Evolutionary conservation across 768 basidiomycete species (phyloP).

Genomic region (Serendipita sp.): DNA sequence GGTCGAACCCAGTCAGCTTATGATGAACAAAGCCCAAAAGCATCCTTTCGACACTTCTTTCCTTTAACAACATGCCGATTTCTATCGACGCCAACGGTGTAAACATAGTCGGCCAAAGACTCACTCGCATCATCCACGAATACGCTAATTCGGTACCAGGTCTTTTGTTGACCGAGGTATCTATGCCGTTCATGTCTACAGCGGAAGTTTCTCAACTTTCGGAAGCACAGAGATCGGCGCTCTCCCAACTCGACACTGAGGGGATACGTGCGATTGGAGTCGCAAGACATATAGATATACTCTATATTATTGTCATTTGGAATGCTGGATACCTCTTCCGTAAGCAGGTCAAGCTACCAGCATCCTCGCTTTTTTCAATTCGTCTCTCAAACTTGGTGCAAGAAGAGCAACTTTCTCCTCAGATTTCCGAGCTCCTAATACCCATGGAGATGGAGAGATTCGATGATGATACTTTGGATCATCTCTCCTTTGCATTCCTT

Average conservation of each 20-base stretch:
- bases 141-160: too few relatives aligned
- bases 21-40: too few relatives aligned
- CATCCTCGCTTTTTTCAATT: constrained; percentile 42
- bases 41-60: too few relatives aligned
- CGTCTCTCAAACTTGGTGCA: constrained; percentile 24
- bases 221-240: not conserved
- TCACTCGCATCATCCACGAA: too few relatives aligned
- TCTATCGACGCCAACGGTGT: too few relatives aligned
- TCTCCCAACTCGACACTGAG: not conserved
- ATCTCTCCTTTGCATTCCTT: constrained; percentile 32
- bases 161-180: too few relatives aligned
- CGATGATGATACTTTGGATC: constrained; percentile 27
- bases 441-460: constrained; percentile 21
- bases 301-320: constrained; percentile 40
- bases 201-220: not conserved
- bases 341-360: constrained; percentile 32
- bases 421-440: constrained; percentile 29
- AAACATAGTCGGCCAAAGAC: too few relatives aligned
- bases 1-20: too few relatives aligned
- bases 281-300: constrained; percentile 9
- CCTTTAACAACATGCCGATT: too few relatives aligned
- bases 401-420: constrained; percentile 32
- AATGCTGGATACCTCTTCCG: constrained; percentile 36
- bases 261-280: not conserved
- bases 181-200: not conserved